Base-by-base conservation (phyloP, 768 basidiomycete species). In the Trametes maxima region DNA sequence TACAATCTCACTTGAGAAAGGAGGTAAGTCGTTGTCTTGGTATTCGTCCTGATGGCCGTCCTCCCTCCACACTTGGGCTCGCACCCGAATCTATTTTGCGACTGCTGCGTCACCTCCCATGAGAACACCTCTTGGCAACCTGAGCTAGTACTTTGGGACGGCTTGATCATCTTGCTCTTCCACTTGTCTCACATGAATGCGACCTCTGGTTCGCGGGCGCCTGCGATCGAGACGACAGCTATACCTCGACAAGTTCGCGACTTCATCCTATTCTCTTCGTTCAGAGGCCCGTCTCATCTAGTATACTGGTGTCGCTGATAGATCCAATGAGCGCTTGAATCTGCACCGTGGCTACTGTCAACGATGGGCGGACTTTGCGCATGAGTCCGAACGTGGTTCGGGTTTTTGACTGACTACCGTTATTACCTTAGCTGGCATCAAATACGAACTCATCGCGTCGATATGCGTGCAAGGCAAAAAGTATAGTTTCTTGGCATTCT, bases 391-490 rank as follows among this genome's bases (percentile, higher is more conserved):
- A 33, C n/a, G n/a, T n/a, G n/a, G n/a, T n/a, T n/a, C n/a, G n/a
- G n/a, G n/a, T n/a, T n/a, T n/a, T n/a, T n/a, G n/a, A n/a, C 33
- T 53, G 53, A 44, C 49, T 43, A n/a, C 51, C 37, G 28, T 36
- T 47, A 10, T 25, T 17, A 5, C 47, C 35, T 2, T 14, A 90
- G 89, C 89, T 60, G 92, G 93, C 4, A 89, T 98, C 64, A 82
- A 87, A 63, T 97, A 98, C 69, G 95, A 97, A 72, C 83, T 98
- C 13, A 84, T 95, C 13, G 95, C 92, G 5, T 91, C 86, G 46
- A 82, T 95, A 25, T 94, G 92, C 69, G 84, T 87, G 25, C 90
- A 92, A 63, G 90, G 90, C 51, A 96, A 96, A 80, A 87, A 83
- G 92, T 91, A 68, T 45, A 84, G 28, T 33, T 72, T 17, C 19